Base-by-base conservation (phyloP, 192 early-diverging fungal species). In the Chytriomyces sp. region DNA sequence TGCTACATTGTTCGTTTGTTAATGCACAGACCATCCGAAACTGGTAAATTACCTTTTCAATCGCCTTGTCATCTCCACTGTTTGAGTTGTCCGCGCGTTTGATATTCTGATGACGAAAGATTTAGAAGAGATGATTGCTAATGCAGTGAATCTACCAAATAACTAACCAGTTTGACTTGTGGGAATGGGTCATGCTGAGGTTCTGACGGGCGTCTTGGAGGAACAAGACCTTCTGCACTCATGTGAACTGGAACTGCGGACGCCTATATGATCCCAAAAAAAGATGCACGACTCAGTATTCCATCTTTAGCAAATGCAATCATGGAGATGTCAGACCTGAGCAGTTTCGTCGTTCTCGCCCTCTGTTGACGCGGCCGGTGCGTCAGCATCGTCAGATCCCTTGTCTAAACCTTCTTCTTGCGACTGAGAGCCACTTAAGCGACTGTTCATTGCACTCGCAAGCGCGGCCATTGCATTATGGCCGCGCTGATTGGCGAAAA, bases 1-100 rank as follows among this genome's bases (percentile, higher is more conserved):
- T 71, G 60, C 86, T 86, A 76, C 35, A 35, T 35, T 35, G 35
- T 1, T 35, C 35, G 35, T 6, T 7, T 16, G 59, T 13, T 13
- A 13, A 23, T 13, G 9, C n/a, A 64, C 20, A 64, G 7, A 13
- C n/a, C n/a, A 60, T 26, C 70, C 11, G 13, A 60, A 50, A 11
- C 7, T 35, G 35, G 35, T 4, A 35, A 35, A 35, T 35, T 35
- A 35, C 35, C 81, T 85, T 87, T 81, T 88, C 86, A 68, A 88
- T 80, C 23, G 84, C 84, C 45, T 77, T 80, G 61, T 88, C 86
- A 57, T 88, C 86, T 1, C 86, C 86, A 50, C 81, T 82, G 10
- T 61, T 67, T 44, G 77, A 80, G 61, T 86, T 66, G 77, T 84
- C 83, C 70, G 81, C 82, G 59, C 77, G 68, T 65, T 83, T 84